phyloP scores from a whole-genome alignment of 1,139 yeast species.

The Pichia sp. region DNA sequence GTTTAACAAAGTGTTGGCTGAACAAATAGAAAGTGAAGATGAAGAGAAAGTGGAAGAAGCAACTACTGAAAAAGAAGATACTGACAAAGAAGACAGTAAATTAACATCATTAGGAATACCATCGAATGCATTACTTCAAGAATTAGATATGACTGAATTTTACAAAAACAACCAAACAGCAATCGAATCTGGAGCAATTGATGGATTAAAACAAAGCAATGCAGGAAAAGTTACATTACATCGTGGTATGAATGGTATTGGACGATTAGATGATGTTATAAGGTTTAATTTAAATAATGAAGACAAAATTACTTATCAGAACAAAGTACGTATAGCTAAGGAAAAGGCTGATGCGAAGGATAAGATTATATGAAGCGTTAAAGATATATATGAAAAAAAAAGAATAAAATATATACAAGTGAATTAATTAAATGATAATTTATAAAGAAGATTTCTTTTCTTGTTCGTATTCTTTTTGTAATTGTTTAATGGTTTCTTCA shows the following conservation, averaged over 20 bases:
- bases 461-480: conserved; percentile 59
- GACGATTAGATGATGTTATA: conserved; percentile 27
- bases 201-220: conserved; percentile 19
- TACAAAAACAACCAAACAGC: conserved; percentile 22
- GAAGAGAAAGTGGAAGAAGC: too few species aligned
- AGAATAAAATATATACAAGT: background rate
- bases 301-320: conserved; percentile 19
- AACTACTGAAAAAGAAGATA: background rate
- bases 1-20: too few species aligned
- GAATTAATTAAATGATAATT: background rate
- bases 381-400: background rate
- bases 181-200: conserved; percentile 25
- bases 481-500: conserved; percentile 65
- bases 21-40: too few species aligned
- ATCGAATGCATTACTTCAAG: conserved; percentile 14
- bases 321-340: conserved; percentile 13
- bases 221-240: conserved; percentile 20
- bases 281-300: conserved; percentile 26
- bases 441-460: conserved; percentile 6
- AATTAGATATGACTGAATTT: conserved; percentile 25
- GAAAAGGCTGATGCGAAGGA: conserved; percentile 14
- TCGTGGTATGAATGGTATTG: conserved; percentile 20
- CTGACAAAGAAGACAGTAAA: background rate
- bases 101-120: too few species aligned
- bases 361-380: too few species aligned